Evolutionary conservation across 75 land plant species (phyloP).

Genomic region (Pseudotsuga menziesii): DNA sequence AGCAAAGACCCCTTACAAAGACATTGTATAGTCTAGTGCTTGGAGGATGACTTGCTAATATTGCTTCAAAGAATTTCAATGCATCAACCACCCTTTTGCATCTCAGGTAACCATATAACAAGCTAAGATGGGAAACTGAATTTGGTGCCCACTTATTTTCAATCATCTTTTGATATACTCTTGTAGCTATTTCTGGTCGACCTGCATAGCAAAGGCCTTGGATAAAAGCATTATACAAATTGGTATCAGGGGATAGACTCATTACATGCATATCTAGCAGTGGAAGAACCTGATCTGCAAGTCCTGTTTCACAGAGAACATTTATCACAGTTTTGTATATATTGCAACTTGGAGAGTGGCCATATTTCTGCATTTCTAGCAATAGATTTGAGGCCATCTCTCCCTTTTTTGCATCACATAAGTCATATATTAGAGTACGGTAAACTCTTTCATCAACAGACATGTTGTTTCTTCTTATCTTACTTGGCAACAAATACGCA

Average conservation of each 20-base stretch:
- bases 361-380: conserved; percentile 47
- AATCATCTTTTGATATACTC: conserved; percentile 35
- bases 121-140: conserved; percentile 18
- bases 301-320: conserved; percentile 28
- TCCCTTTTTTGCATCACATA: conserved; percentile 20
- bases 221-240: conserved; percentile 41
- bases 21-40: conserved; percentile 29
- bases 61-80: conserved; percentile 28
- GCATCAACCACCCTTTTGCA: conserved; percentile 36
- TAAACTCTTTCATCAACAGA: neutral
- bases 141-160: conserved; percentile 21
- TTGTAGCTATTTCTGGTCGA: conserved; percentile 30
- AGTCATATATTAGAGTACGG: conserved; percentile 28
- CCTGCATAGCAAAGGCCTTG: conserved; percentile 38
- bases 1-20: conserved; percentile 15
- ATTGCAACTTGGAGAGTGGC: conserved; percentile 19
- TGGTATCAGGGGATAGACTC: conserved; percentile 8
- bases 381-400: conserved; percentile 37
- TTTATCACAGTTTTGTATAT: conserved; percentile 32
- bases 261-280: conserved; percentile 33
- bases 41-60: conserved; percentile 13
- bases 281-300: conserved; percentile 14
- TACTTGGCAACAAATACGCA: conserved; percentile 26
- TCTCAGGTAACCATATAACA: conserved; percentile 45
- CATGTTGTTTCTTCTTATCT: conserved; percentile 15